Evolutionary conservation across 139 green algal species (phyloP).

Genomic region (Haematococcus sp.): DNA sequence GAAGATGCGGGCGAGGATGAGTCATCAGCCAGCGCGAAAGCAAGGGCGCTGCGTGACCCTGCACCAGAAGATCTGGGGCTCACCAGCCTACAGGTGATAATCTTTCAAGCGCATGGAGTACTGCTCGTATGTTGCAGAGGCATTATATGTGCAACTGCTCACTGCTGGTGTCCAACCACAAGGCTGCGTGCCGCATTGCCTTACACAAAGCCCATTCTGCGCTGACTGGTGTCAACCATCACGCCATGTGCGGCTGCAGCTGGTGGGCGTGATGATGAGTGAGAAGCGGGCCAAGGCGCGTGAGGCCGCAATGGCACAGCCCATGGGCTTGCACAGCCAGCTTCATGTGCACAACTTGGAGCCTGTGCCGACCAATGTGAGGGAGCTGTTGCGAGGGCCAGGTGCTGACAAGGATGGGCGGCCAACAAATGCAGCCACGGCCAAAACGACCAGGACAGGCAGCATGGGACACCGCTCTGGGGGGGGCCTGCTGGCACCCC

Average conservation of each 20-base stretch:
- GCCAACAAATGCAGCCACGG: too few species aligned
- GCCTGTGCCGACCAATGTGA: slow-evolving; percentile 13
- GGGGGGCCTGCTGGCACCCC: too few species aligned
- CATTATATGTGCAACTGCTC: too few species aligned
- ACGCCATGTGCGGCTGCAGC: slow-evolving; percentile 6
- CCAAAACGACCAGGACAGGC: too few species aligned
- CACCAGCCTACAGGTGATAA: background rate
- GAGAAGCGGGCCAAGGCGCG: slow-evolving; percentile 5
- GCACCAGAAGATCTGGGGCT: slow-evolving; percentile 8
- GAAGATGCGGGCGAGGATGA: slow-evolving; percentile 6
- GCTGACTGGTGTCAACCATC: too few species aligned
- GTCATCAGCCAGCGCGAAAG: background rate
- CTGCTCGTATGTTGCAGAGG: too few species aligned
- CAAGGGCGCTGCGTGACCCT: background rate
- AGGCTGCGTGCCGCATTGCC: too few species aligned
- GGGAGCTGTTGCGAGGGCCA: slow-evolving; percentile 14
- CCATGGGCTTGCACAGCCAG: slow-evolving; percentile 17
- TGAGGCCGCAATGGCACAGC: slow-evolving; percentile 4
- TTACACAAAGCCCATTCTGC: too few species aligned
- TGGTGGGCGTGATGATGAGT: slow-evolving; percentile 12
- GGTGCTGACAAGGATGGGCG: background rate
- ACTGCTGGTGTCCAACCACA: too few species aligned
- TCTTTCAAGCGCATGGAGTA: too few species aligned
- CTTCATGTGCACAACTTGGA: slow-evolving; percentile 20
- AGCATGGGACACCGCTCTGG: too few species aligned